Evolutionary conservation across 148 eudicot genomes (phyloP).

Genomic region (Polygonum aviculare): DNA sequence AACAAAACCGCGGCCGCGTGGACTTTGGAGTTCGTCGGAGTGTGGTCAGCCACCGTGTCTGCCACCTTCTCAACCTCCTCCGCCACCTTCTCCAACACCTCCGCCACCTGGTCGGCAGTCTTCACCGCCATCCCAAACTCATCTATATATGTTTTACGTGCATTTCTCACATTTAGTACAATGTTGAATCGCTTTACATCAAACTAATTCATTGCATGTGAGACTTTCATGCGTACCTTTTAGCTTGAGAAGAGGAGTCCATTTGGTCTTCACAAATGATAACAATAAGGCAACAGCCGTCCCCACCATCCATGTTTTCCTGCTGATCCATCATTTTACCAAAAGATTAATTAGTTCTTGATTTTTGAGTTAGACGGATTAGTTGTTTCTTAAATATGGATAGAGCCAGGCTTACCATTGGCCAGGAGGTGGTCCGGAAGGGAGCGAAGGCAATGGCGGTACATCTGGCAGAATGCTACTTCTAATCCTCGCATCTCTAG

Average conservation of each 20-base stretch:
- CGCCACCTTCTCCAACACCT: constrained; percentile 16
- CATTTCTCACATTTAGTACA: not conserved
- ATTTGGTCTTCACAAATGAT: not conserved
- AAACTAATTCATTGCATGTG: not conserved
- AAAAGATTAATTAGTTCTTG: not conserved
- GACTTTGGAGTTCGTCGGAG: not conserved
- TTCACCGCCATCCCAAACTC: constrained; percentile 7
- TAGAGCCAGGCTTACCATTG: not conserved
- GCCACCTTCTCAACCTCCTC: constrained; percentile 14
- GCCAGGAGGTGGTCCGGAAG: not conserved
- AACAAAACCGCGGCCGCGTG: constrained; percentile 7
- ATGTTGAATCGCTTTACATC: not conserved
- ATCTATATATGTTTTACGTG: not conserved
- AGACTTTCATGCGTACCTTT: not conserved
- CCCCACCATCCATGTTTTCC: constrained; percentile 8
- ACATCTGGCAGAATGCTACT: not conserved
- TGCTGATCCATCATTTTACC: not conserved
- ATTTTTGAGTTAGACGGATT: not conserved
- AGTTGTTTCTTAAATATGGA: no score
- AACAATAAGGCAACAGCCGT: not conserved
- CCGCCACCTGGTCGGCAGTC: constrained; percentile 14
- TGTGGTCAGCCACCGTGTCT: constrained; percentile 9
- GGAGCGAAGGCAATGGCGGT: not conserved
- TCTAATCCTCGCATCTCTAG: not conserved
- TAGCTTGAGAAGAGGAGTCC: constrained; percentile 3